Conservation (phyloP, 805 yeast genomes). For the Pichia nanzhaoensis region DNA sequence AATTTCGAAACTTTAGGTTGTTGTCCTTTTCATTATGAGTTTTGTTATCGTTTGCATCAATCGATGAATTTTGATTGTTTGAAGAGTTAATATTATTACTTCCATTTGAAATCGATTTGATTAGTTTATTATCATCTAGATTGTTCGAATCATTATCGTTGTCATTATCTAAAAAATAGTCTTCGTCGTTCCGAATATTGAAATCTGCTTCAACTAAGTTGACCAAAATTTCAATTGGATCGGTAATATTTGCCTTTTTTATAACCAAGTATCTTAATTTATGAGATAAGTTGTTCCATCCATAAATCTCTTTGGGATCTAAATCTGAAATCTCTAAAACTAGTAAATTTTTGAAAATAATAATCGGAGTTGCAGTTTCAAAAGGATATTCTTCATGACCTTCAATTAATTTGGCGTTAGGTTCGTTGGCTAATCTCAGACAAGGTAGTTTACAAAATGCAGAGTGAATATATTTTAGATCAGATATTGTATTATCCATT, state of each 20-base stretch:
- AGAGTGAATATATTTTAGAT: slow-evolving; percentile 49
- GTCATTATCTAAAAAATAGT: slow-evolving; percentile 15
- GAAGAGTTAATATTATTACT: background rate
- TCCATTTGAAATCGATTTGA: slow-evolving; percentile 2
- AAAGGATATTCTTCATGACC: slow-evolving; percentile 68
- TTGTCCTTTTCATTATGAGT: too few relatives aligned
- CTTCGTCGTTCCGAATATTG: slow-evolving; percentile 24
- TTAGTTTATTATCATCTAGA: slow-evolving; percentile 2
- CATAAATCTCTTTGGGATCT: slow-evolving; percentile 59
- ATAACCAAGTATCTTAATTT: slow-evolving; percentile 48
- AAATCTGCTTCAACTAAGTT: slow-evolving; percentile 48
- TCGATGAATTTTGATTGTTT: slow-evolving; percentile 1
- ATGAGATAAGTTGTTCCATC: slow-evolving; percentile 55
- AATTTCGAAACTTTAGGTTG: slow-evolving; percentile 2
- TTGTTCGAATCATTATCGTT: background rate
- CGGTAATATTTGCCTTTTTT: slow-evolving; percentile 43
- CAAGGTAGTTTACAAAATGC: slow-evolving; percentile 64
- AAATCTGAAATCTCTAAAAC: slow-evolving; percentile 54
- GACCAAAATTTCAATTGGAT: slow-evolving; percentile 46
- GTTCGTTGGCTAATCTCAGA: slow-evolving; percentile 51
- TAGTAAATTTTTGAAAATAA: slow-evolving; percentile 52
- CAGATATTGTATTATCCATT: slow-evolving; percentile 35
- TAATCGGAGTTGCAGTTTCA: slow-evolving; percentile 62
- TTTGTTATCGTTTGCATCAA: too few relatives aligned
- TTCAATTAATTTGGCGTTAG: slow-evolving; percentile 48